Conservation (phyloP, 2,329 filamentous ascomycete species). For the Thelonectria rubi region DNA sequence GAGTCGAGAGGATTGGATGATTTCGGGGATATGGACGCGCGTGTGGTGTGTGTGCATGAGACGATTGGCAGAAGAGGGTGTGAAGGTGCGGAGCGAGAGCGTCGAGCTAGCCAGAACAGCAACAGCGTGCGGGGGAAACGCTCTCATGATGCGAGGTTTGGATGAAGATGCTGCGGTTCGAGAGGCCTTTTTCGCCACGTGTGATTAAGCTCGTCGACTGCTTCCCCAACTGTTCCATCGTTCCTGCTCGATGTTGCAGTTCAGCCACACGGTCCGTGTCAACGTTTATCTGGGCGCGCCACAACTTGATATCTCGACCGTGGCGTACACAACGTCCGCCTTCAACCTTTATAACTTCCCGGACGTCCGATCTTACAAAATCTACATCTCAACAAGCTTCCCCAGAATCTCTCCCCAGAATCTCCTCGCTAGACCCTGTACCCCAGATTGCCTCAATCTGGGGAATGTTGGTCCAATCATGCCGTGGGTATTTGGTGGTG, state of each 20-base stretch:
- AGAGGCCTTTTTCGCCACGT: constrained; percentile 3
- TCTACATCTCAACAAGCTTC: constrained; percentile 22
- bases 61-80: constrained; percentile 15
- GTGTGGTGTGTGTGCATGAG: constrained; percentile 25
- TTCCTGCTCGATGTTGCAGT: neutral
- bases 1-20: constrained; percentile 26
- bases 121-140: constrained; percentile 6
- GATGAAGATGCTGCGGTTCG: constrained; percentile 1
- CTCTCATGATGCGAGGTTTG: neutral
- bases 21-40: constrained; percentile 21
- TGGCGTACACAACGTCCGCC: neutral
- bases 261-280: constrained; percentile 1
- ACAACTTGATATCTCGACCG: constrained; percentile 1
- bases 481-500: constrained; percentile 5
- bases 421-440: constrained; percentile 19
- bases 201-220: constrained; percentile 10
- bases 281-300: constrained; percentile 2
- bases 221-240: neutral
- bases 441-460: constrained; percentile 22
- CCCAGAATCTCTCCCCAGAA: constrained; percentile 18
- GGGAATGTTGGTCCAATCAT: constrained; percentile 21
- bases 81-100: constrained; percentile 13
- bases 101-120: constrained; percentile 6
- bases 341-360: constrained; percentile 1
- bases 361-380: constrained; percentile 18